Percentiles rank a stretch among this genome's conserved stretches.
phyloP scores from a whole-genome alignment of 169 alveolate genomes.

The Ichthyophthirius multifiliis region DNA sequence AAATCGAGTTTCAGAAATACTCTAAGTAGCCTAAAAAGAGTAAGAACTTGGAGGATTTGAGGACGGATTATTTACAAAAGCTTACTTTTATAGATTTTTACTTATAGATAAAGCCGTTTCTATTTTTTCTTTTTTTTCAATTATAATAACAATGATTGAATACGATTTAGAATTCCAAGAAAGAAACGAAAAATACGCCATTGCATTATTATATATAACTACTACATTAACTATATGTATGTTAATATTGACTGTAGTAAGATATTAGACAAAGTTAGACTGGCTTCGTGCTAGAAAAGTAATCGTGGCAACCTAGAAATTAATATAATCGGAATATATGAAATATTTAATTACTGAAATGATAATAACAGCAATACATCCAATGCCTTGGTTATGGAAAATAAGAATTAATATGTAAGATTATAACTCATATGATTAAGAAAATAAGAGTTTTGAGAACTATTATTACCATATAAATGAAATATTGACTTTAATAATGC shows the following conservation, averaged over 20 bases:
- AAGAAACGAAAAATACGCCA: not conserved
- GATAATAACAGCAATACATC: not conserved
- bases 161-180: constrained; percentile 33
- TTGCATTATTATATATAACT: constrained; percentile 12
- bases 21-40: no score
- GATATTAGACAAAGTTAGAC: constrained; percentile 22
- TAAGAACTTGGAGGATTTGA: constrained; percentile 45
- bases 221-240: constrained; percentile 15
- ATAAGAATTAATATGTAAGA: constrained; percentile 14
- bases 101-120: constrained; percentile 32
- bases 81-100: constrained; percentile 21
- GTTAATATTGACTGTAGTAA: constrained; percentile 13
- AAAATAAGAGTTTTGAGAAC: no score
- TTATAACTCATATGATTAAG: constrained; percentile 4
- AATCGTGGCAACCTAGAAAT: not conserved
- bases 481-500: constrained; percentile 21
- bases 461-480: constrained; percentile 41
- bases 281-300: constrained; percentile 34
- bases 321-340: constrained; percentile 10
- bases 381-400: constrained; percentile 26
- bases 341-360: constrained; percentile 9
- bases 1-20: no score
- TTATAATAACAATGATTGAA: constrained; percentile 20
- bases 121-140: constrained; percentile 16
- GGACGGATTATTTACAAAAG: constrained; percentile 32